Evolutionary conservation across 768 basidiomycete species (phyloP).

Genomic region (Leucocoprinus birnbaumii): DNA sequence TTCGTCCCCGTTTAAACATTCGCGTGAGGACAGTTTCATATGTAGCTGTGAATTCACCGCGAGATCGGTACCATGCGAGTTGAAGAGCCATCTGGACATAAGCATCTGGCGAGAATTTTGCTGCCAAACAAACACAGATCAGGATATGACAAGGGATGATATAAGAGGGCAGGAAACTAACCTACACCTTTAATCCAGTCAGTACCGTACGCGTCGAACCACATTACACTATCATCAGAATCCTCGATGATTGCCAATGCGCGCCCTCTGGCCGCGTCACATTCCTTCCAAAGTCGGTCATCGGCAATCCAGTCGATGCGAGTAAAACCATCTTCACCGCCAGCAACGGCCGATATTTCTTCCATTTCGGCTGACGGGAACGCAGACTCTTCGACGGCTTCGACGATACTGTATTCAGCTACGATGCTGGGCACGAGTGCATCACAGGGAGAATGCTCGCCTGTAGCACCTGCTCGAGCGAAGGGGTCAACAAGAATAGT

Average conservation of each 20-base stretch:
- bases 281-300: slow-evolving; percentile 51
- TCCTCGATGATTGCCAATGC: slow-evolving; percentile 62
- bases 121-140: slow-evolving; percentile 17
- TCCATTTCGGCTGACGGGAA: slow-evolving; percentile 25
- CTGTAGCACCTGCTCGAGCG: slow-evolving; percentile 80
- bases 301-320: slow-evolving; percentile 77
- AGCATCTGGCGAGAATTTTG: slow-evolving; percentile 65
- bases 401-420: slow-evolving; percentile 75
- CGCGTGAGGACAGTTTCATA: slow-evolving; percentile 93
- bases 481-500: slow-evolving; percentile 83
- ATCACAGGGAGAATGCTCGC: slow-evolving; percentile 90
- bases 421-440: slow-evolving; percentile 88
- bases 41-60: slow-evolving; percentile 76
- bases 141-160: background rate
- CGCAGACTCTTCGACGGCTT: slow-evolving; percentile 53
- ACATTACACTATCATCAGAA: slow-evolving; percentile 81
- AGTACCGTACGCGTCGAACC: slow-evolving; percentile 79
- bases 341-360: background rate
- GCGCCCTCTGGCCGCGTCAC: slow-evolving; percentile 51
- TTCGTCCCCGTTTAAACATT: slow-evolving; percentile 82
- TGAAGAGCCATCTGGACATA: slow-evolving; percentile 92
- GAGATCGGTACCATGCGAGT: slow-evolving; percentile 84
- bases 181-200: slow-evolving; percentile 83
- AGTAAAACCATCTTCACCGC: background rate
- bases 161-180: slow-evolving; percentile 32